phyloP scores from a whole-genome alignment of 345 rosid species.

The Eucalyptus sideroxylon region DNA sequence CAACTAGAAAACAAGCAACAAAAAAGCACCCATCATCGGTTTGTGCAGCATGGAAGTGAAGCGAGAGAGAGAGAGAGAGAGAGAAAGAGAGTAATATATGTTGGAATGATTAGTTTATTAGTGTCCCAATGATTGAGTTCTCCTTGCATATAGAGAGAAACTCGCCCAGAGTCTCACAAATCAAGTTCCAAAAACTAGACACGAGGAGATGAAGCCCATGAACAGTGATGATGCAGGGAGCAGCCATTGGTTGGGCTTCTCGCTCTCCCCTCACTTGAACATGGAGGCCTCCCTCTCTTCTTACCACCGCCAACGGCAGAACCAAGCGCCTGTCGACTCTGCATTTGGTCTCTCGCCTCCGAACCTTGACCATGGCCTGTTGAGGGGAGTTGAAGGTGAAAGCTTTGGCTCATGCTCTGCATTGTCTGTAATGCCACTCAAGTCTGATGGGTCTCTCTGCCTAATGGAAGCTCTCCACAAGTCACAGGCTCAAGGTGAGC shows the following conservation, averaged over 20 bases:
- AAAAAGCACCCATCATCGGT: not conserved
- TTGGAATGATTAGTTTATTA: constrained; percentile 8
- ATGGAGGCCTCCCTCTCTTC: constrained; percentile 26
- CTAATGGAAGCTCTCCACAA: constrained; percentile 74
- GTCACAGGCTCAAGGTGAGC: constrained; percentile 56
- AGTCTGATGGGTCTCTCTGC: constrained; percentile 95
- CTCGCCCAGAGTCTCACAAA: not conserved
- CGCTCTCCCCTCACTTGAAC: constrained; percentile 50
- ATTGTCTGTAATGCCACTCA: constrained; percentile 74
- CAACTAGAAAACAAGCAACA: not conserved
- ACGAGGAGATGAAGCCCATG: constrained; percentile 45
- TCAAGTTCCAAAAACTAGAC: not conserved
- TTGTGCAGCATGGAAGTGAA: not conserved
- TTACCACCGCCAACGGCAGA: not conserved
- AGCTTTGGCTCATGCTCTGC: constrained; percentile 26
- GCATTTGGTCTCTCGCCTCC: not conserved
- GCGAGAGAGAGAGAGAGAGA: not conserved
- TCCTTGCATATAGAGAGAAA: not conserved
- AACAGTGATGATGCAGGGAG: constrained; percentile 32
- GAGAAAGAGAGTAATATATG: not conserved
- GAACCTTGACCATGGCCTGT: constrained; percentile 18
- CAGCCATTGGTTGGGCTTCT: constrained; percentile 67
- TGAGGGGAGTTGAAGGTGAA: constrained; percentile 34
- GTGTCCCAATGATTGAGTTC: constrained; percentile 62
- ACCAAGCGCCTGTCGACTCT: not conserved